Conservation (phyloP, 306 rosid species). For the Notholithocarpus densiflorus region DNA sequence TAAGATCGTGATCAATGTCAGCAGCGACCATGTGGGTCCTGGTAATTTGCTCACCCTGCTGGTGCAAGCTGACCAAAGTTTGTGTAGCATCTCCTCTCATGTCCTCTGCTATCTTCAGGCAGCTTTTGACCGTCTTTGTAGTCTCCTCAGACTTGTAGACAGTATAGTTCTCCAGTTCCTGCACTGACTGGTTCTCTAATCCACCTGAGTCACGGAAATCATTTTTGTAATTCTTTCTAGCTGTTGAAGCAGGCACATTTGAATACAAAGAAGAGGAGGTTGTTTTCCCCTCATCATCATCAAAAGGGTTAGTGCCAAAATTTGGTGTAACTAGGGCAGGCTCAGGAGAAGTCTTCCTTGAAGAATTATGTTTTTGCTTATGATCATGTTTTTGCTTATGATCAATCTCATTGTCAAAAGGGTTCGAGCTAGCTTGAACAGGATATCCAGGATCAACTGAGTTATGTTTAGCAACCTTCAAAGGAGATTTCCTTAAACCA, state of each 20-base stretch:
- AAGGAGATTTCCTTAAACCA: conserved; percentile 69
- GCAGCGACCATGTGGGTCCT: conserved; percentile 79
- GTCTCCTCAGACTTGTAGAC: conserved; percentile 93
- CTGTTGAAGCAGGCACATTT: conserved; percentile 33
- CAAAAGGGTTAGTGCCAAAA: conserved; percentile 69
- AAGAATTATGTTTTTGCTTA: conserved; percentile 35
- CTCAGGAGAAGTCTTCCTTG: conserved; percentile 49
- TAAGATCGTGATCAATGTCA: conserved; percentile 81
- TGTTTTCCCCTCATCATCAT: conserved; percentile 43
- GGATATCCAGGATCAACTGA: conserved; percentile 44
- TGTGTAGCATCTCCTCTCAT: conserved; percentile 85
- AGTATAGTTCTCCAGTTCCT: conserved; percentile 77
- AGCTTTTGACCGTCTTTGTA: conserved; percentile 66
- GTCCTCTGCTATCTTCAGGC: conserved; percentile 89
- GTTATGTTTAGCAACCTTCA: conserved; percentile 46
- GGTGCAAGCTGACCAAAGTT: conserved; percentile 80
- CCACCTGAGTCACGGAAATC: conserved; percentile 83
- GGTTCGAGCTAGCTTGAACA: conserved; percentile 52
- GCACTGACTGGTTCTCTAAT: conserved; percentile 75
- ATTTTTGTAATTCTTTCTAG: conserved; percentile 62
- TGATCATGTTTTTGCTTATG: conserved; percentile 33
- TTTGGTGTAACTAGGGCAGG: conserved; percentile 37
- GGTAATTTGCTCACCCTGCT: conserved; percentile 95
- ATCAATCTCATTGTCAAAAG: conserved; percentile 46
- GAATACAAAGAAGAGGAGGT: conserved; percentile 38